Evolutionary conservation across 2,329 filamentous ascomycete species (phyloP).

Genomic region (Boeremia exigua): DNA sequence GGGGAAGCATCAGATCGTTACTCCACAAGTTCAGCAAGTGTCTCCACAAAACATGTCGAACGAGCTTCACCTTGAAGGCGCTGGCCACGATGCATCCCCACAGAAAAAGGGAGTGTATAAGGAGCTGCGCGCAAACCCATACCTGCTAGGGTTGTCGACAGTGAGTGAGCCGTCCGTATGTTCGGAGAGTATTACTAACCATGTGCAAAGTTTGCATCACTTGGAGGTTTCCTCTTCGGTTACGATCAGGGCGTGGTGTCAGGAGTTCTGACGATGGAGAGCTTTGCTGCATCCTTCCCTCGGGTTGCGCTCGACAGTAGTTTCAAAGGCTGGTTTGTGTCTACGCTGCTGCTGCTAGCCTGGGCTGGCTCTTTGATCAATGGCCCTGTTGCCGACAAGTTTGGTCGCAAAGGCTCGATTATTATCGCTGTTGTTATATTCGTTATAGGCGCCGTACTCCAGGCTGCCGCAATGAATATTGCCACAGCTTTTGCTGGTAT

Average conservation of each 20-base stretch:
- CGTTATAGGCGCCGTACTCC: constrained; percentile 25
- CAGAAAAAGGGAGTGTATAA: constrained; percentile 26
- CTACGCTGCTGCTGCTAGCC: constrained; percentile 26
- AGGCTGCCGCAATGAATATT: constrained; percentile 28
- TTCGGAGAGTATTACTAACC: background rate
- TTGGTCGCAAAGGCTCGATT: constrained; percentile 29
- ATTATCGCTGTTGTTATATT: constrained; percentile 30
- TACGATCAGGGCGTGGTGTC: constrained; percentile 31
- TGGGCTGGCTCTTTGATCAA: constrained; percentile 33
- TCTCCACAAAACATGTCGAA: constrained; percentile 9
- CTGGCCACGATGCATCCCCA: constrained; percentile 5
- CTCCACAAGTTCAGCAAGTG: background rate
- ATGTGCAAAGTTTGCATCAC: constrained; percentile 21
- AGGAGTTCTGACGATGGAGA: constrained; percentile 30
- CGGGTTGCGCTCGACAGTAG: constrained; percentile 25
- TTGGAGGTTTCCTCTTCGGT: constrained; percentile 30
- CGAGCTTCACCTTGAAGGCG: constrained; percentile 8
- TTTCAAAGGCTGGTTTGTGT: constrained; percentile 34
- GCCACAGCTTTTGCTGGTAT: constrained; percentile 26
- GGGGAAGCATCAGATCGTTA: background rate
- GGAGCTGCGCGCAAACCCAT: constrained; percentile 29
- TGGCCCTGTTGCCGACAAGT: constrained; percentile 29
- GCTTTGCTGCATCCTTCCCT: constrained; percentile 28
- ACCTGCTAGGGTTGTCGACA: constrained; percentile 26
- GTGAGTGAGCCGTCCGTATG: background rate